A percentile compares a stretch with the other conserved stretches of the same genome.
Evolutionary conservation across 129 eudicot genomes (phyloP).

Genomic region (Saussurea involucrata): DNA sequence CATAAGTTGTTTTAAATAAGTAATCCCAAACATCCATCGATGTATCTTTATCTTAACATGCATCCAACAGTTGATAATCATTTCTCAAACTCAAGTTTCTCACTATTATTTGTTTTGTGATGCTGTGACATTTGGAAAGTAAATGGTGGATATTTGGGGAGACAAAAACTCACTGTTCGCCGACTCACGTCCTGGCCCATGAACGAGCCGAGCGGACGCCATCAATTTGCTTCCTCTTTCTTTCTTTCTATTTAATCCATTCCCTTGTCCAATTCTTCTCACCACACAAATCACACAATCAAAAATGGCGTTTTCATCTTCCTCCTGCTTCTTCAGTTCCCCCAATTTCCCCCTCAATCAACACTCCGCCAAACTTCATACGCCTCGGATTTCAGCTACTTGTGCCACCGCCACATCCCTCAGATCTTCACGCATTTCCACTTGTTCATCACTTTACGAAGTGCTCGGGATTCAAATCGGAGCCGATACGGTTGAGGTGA

Average conservation of each 20-base stretch:
- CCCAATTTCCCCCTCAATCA: slow-evolving; percentile 21
- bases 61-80: too few species aligned
- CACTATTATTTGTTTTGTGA: too few species aligned
- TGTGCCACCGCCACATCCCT: neutral
- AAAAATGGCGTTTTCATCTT: slow-evolving; percentile 20
- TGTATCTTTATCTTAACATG: too few species aligned
- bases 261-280: slow-evolving; percentile 19
- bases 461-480: slow-evolving; percentile 39
- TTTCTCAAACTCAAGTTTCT: too few species aligned
- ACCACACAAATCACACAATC: neutral
- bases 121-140: too few species aligned
- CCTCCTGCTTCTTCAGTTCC: slow-evolving; percentile 19
- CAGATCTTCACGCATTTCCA: slow-evolving; percentile 4
- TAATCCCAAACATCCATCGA: too few species aligned
- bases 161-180: neutral
- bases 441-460: slow-evolving; percentile 17
- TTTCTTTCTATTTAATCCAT: neutral
- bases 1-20: too few species aligned
- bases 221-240: neutral
- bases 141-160: neutral
- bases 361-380: neutral
- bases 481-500: slow-evolving; percentile 36
- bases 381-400: slow-evolving; percentile 5
- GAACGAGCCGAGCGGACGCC: neutral
- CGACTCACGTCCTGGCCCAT: neutral